Percentiles rank a stretch among this genome's conserved stretches.
phyloP scores from a whole-genome alignment of 495 filamentous ascomycete species.

The Trichocladium antarcticum region DNA sequence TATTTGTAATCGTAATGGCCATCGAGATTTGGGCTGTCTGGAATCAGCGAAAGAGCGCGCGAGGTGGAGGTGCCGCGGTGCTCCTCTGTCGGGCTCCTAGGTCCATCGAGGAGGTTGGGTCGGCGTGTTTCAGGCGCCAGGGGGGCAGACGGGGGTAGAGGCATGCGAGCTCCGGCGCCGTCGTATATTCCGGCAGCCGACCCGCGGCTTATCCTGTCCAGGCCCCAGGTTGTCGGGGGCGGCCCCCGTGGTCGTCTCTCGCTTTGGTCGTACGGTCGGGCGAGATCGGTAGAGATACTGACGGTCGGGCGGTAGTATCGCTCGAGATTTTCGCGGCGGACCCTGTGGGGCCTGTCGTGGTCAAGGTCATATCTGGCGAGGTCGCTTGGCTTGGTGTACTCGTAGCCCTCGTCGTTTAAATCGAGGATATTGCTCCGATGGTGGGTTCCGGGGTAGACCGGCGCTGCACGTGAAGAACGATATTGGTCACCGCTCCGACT shows the following conservation, averaged over 20 bases:
- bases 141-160: constrained; percentile 30
- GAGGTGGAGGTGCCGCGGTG: constrained; percentile 22
- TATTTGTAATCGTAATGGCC: constrained; percentile 35
- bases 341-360: constrained; percentile 32
- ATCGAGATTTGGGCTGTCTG: constrained; percentile 29
- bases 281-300: constrained; percentile 48
- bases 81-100: constrained; percentile 24
- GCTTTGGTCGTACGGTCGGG: constrained; percentile 30
- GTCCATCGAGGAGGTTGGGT: constrained; percentile 18
- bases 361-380: constrained; percentile 55
- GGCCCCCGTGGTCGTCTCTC: constrained; percentile 42
- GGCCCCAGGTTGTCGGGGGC: constrained; percentile 50
- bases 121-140: constrained; percentile 29
- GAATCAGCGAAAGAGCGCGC: constrained; percentile 39
- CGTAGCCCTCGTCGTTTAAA: constrained; percentile 56
- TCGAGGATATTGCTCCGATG: constrained; percentile 36
- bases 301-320: constrained; percentile 54
- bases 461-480: constrained; percentile 26
- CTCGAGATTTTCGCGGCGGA: constrained; percentile 42
- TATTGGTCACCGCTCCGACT: constrained; percentile 25
- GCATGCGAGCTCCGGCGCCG: constrained; percentile 34
- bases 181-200: constrained; percentile 35
- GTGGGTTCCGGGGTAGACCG: constrained; percentile 25
- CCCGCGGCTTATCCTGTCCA: constrained; percentile 45
- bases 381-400: constrained; percentile 61